Evolutionary conservation across 2,329 filamentous ascomycete species (phyloP).

Genomic region (Colletotrichum gloeosporioides): DNA sequence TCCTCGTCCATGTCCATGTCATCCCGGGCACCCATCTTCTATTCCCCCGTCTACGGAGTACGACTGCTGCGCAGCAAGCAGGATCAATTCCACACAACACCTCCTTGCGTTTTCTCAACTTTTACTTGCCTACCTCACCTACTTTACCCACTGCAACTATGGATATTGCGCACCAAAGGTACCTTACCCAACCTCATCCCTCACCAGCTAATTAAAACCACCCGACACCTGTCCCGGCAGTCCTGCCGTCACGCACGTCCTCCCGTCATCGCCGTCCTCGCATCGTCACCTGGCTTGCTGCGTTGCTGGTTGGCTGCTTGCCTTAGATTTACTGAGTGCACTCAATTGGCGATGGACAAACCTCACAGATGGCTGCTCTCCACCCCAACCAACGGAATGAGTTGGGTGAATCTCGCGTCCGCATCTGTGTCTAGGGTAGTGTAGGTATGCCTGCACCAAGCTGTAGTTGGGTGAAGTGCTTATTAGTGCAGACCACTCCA

Average conservation of each 20-base stretch:
- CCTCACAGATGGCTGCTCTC: not conserved
- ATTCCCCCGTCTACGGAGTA: not conserved
- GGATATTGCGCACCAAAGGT: not conserved
- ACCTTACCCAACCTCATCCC: not conserved
- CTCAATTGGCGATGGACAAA: not conserved
- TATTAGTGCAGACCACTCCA: not conserved
- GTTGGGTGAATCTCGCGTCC: not conserved
- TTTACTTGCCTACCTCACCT: not conserved
- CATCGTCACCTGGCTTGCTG: not conserved
- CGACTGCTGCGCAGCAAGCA: not conserved
- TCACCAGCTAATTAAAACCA: not conserved
- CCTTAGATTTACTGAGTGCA: not conserved
- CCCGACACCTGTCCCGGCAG: not conserved
- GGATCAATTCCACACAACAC: not conserved
- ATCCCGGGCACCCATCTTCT: not conserved
- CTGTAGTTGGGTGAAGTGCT: not conserved
- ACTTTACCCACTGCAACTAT: not conserved
- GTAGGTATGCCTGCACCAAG: not conserved
- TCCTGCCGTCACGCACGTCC: not conserved
- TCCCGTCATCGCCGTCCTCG: not conserved
- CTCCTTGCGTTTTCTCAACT: not conserved
- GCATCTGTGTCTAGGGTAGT: not conserved
- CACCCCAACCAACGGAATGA: not conserved
- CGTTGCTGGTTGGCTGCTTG: not conserved
- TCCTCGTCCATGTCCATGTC: no score